Percentiles rank a stretch among this genome's conserved stretches.
phyloP scores from a whole-genome alignment of 225 moss, liverwort and hornwort genomes.

The Climacium dendroides region DNA sequence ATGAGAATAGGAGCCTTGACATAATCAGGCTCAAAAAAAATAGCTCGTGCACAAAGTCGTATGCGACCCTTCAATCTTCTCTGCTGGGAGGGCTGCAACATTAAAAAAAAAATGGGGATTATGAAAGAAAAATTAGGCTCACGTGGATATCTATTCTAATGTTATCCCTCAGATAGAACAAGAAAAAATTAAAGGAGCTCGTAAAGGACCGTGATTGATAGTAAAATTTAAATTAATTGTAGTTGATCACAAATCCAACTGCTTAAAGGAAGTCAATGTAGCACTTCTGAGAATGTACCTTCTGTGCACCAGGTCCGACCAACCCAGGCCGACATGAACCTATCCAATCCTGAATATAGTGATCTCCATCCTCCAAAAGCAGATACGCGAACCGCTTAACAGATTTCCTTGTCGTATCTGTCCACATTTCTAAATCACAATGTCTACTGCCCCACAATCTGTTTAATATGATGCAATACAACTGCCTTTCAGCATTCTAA shows the following conservation, averaged over 20 bases:
- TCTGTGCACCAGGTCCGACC: conserved; percentile 55
- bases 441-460: background rate
- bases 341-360: conserved; percentile 97
- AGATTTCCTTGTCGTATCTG: conserved; percentile 55
- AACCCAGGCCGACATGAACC: conserved; percentile 92
- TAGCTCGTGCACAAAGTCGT: conserved; percentile 74
- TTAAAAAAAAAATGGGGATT: background rate
- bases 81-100: conserved; percentile 68
- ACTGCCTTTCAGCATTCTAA: background rate
- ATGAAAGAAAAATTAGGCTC: background rate
- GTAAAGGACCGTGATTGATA: background rate
- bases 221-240: background rate
- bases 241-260: background rate
- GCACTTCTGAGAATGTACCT: conserved; percentile 13
- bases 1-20: conserved; percentile 83
- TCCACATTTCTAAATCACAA: conserved; percentile 54
- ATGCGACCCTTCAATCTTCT: conserved; percentile 88
- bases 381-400: conserved; percentile 78
- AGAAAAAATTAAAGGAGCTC: background rate
- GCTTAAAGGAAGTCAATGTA: background rate
- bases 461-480: background rate
- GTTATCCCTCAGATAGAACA: background rate
- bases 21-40: conserved; percentile 93
- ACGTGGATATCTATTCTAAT: background rate
- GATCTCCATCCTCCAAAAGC: conserved; percentile 90